Conservation (phyloP, 768 basidiomycete species). For the Termitomyces sp. region DNA sequence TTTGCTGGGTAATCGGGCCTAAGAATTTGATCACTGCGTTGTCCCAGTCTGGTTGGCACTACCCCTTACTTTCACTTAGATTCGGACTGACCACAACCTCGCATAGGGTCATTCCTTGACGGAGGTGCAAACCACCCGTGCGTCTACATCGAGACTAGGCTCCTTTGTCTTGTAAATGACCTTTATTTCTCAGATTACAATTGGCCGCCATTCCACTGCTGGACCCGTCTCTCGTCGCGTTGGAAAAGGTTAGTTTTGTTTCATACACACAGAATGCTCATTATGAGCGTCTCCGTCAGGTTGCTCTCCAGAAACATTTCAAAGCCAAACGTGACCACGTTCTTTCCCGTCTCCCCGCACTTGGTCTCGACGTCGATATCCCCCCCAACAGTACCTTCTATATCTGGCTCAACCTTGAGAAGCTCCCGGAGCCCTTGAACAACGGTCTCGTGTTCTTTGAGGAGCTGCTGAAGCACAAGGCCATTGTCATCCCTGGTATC, state of each 20-base stretch:
- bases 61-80: background rate
- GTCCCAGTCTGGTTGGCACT: constrained; percentile 69
- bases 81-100: background rate
- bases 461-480: constrained; percentile 85
- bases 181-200: constrained; percentile 52
- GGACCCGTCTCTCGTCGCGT: constrained; percentile 58
- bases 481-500: constrained; percentile 87
- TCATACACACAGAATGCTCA: background rate
- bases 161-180: background rate
- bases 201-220: constrained; percentile 84
- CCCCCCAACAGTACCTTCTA: constrained; percentile 87
- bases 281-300: constrained; percentile 25
- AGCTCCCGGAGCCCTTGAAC: constrained; percentile 76
- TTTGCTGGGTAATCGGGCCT: constrained; percentile 92
- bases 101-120: constrained; percentile 78
- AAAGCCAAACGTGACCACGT: constrained; percentile 89
- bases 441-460: constrained; percentile 95
- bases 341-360: constrained; percentile 68
- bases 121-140: constrained; percentile 94
- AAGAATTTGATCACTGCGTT: constrained; percentile 85
- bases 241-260: constrained; percentile 55
- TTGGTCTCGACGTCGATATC: constrained; percentile 73
- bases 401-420: constrained; percentile 86
- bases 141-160: constrained; percentile 19
- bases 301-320: constrained; percentile 88